Base-by-base conservation (phyloP, 208 protist genomes). In the Acanthamoeba royreba region DNA sequence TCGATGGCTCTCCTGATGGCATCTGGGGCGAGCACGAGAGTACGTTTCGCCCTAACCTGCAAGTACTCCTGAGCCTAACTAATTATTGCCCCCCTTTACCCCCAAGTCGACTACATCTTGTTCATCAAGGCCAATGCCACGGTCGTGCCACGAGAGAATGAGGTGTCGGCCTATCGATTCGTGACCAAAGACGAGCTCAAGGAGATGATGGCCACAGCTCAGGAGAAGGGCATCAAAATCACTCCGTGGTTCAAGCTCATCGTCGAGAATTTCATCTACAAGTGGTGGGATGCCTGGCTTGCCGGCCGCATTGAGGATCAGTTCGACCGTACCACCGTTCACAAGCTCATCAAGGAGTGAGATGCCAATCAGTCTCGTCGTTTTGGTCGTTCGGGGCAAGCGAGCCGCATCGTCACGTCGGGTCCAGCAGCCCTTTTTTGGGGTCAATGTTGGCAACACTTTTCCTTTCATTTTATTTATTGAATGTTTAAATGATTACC, bases 11-110 rank as follows among this genome's bases (percentile, higher is more conserved):
- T 35, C 22, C 42, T 40, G 89, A 93, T 43, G 61, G 61, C 55
- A 35, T 95, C 22, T 97, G 96, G 97, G 97, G 96, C 33, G 97
- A 98, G 92, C 97, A 98, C 86, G 97, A 98, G 93, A 92, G 94
- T 97, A 93, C 79, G 77, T 95, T 47, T n/a, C n/a, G n/a, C n/a
- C n/a, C n/a, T n/a, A n/a, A n/a, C n/a, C n/a, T n/a, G n/a, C n/a
- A n/a, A n/a, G n/a, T n/a, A n/a, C n/a, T n/a, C n/a, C n/a, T n/a
- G n/a, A n/a, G n/a, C n/a, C n/a, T n/a, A n/a, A n/a, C n/a, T n/a
- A n/a, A n/a, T n/a, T n/a, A n/a, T n/a, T n/a, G n/a, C n/a, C n/a
- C n/a, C n/a, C n/a, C n/a, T n/a, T n/a, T n/a, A n/a, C n/a, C n/a
- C 15, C 61, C 42, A 40, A 96, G 95, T 96, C 61, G 96, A 97